Evolutionary conservation across 1,284 basidiomycete genomes (phyloP), one percentile per base, ranked within the genome.

Genomic region (Farysia itapuensis): DNA sequence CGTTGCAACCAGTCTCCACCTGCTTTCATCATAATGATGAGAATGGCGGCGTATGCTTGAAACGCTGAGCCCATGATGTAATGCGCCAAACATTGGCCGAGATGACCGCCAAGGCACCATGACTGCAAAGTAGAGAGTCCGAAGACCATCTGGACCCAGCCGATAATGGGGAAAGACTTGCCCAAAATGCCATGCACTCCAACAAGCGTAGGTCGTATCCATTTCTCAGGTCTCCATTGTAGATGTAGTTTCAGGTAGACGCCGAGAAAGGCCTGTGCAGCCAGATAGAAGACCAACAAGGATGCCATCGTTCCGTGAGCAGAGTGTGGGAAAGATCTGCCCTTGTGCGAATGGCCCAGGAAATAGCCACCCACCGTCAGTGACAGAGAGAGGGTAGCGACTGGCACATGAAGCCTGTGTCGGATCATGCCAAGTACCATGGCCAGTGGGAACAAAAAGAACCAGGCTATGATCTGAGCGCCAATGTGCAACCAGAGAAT

Each of bases 221-320:
- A 83, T 54, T 81, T 80, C 78, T 96, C 89, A 3, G 46, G 50
- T n/a, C 40, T 31, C 70, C 70, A 72, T 56, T 92, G 82, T 16
- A 96, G 85, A 77, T 97, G 94, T 4, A 94, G 80, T 78, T 94
- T 96, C 57, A 97, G 85, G 78, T 95, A 97, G 48, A 92, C 82
- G 5, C 93, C 93, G 39, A 90, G 80, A 14, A 75, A 71, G 7
- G 87, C 80, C 78, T 96, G 93, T 2, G 56, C 57, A 3, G 46
- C 42, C 11, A 77, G 51, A 29, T 67, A 58, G 35, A 68, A 52
- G 32, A 76, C 52, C 22, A 76, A 36, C 2, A 74, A 19, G 7
- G 44, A 61, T 4, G 71, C 71, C 21, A 72, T 41, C 12, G 71
- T 68, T 31, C 72, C 71, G 41, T 77, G 75, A 12, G 68, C 70